Percentiles rank a stretch among this genome's conserved stretches.
These are phyloP conservation scores for Fraxinus dipetala DNA, from an alignment of 305 asterid genomes.

Conservation along the genomic window DNA sequence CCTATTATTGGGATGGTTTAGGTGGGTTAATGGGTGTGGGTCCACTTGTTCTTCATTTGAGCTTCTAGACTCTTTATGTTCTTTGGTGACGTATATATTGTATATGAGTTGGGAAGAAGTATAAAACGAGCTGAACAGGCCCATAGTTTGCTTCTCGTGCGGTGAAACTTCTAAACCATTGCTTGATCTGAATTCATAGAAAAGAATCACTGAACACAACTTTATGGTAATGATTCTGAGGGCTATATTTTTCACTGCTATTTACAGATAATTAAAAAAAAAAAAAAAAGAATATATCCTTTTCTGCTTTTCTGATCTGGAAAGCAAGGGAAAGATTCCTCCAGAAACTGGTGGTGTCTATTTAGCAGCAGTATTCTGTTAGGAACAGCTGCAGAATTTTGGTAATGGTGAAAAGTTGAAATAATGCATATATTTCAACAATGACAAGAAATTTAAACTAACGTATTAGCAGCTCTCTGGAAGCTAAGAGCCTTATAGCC, in stretches of 20 bases:
- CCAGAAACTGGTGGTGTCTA: background rate
- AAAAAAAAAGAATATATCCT: constrained; percentile 22
- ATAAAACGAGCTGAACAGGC: constrained; percentile 14
- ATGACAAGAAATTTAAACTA: background rate
- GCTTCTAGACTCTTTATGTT: constrained; percentile 7
- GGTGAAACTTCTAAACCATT: background rate
- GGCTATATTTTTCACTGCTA: constrained; percentile 33
- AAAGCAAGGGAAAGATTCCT: constrained; percentile 24
- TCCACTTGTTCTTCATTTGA: constrained; percentile 3
- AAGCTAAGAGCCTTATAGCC: background rate
- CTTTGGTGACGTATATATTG: background rate
- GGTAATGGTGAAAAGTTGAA: background rate
- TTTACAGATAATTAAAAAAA: background rate
- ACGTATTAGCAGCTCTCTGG: background rate
- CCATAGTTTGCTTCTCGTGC: constrained; percentile 14
- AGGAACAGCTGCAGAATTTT: background rate
- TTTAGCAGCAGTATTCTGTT: background rate
- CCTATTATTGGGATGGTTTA: background rate
- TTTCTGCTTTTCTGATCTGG: constrained; percentile 23
- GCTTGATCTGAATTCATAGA: background rate
- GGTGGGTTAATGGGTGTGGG: background rate
- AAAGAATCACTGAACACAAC: constrained; percentile 17
- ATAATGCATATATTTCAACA: background rate
- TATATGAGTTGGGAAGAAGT: constrained; percentile 18
- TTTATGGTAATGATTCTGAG: constrained; percentile 2